Percentiles rank a stretch among this genome's conserved stretches.
phyloP scores from a whole-genome alignment of 306 rosid genomes.

The Prinsepia uniflora region DNA sequence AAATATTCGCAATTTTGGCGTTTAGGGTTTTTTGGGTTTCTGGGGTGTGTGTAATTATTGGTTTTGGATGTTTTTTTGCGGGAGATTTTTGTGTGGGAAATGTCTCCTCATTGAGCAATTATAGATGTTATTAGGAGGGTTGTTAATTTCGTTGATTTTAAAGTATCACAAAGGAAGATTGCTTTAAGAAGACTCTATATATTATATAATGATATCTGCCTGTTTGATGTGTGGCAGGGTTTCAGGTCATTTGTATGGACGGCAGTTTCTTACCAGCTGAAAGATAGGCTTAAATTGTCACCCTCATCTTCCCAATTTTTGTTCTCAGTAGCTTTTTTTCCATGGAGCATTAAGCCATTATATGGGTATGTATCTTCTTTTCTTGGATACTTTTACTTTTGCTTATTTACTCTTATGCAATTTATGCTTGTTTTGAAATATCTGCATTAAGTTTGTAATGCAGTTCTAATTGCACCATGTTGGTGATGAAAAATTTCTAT shows the following conservation, averaged over 20 bases:
- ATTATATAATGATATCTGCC: not conserved
- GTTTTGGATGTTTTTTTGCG: not conserved
- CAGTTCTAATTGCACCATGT: not conserved
- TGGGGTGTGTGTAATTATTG: slow-evolving; percentile 20
- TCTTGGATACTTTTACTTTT: not conserved
- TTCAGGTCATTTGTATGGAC: slow-evolving; percentile 92
- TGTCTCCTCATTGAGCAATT: not conserved
- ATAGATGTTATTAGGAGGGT: not conserved
- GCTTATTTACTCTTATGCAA: not conserved
- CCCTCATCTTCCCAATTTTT: slow-evolving; percentile 84
- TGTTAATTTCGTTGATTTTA: not conserved
- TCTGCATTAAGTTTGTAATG: not conserved
- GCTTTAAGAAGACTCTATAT: not conserved
- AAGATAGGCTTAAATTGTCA: slow-evolving; percentile 65
- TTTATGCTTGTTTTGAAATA: not conserved
- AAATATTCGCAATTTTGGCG: slow-evolving; percentile 24
- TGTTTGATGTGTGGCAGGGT: slow-evolving; percentile 46
- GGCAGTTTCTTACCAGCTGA: slow-evolving; percentile 80
- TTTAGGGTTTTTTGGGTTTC: not conserved
- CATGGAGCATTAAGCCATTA: slow-evolving; percentile 86
- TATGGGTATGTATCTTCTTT: slow-evolving; percentile 60
- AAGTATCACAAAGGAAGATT: not conserved
- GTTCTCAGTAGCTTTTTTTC: slow-evolving; percentile 67
- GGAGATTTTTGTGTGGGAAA: not conserved
- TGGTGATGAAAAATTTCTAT: too few species aligned